phyloP scores from a whole-genome alignment of 208 protist species.

The Leishmania major region DNA sequence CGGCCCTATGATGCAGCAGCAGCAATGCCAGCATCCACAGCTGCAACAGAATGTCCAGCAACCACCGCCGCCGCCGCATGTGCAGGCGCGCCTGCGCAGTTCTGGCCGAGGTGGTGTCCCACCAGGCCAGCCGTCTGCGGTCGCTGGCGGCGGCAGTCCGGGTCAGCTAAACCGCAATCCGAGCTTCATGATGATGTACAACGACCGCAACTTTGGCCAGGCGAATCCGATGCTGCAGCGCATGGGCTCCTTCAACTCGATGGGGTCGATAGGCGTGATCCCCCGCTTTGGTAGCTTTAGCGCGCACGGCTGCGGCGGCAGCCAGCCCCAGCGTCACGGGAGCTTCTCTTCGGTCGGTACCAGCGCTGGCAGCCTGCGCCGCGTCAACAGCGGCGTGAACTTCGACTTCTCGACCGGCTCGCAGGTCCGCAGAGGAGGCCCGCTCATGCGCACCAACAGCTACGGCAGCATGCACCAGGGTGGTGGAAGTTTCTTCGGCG shows the following conservation, averaged over 20 bases:
- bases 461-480: slow-evolving; percentile 23
- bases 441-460: slow-evolving; percentile 18
- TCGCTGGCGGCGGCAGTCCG: neutral
- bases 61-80: neutral
- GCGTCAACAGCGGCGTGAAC: slow-evolving; percentile 42
- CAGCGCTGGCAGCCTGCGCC: slow-evolving; percentile 35
- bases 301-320: neutral
- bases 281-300: slow-evolving; percentile 18
- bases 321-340: neutral
- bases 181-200: slow-evolving; percentile 36
- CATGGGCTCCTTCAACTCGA: slow-evolving; percentile 14
- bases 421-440: slow-evolving; percentile 11
- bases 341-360: slow-evolving; percentile 20
- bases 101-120: neutral
- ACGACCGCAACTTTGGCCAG: slow-evolving; percentile 19
- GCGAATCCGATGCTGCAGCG: slow-evolving; percentile 10
- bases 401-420: slow-evolving; percentile 28
- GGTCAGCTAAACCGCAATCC: slow-evolving; percentile 16
- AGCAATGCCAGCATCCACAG: slow-evolving; percentile 10
- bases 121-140: neutral
- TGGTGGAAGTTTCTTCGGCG: slow-evolving; percentile 23
- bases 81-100: neutral
- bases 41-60: neutral
- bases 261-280: slow-evolving; percentile 5
- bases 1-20: slow-evolving; percentile 21